phyloP scores from a whole-genome alignment of 2,329 filamentous ascomycete genomes.

The Trichoderma gracile region DNA sequence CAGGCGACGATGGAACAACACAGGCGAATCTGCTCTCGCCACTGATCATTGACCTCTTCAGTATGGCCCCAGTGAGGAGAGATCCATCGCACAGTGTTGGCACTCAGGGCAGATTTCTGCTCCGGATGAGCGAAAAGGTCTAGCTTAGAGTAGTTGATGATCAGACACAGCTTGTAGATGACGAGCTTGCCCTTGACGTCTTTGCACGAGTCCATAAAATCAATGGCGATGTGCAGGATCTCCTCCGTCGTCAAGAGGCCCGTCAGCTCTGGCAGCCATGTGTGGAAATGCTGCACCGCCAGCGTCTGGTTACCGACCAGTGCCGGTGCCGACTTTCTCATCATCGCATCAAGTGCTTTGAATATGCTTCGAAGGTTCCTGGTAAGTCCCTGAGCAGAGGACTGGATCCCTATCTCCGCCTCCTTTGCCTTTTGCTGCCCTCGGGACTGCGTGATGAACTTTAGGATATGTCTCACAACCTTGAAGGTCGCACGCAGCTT shows the following conservation, averaged over 20 bases:
- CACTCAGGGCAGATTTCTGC: constrained; percentile 70
- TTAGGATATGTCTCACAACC: constrained; percentile 87
- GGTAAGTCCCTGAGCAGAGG: constrained; percentile 70
- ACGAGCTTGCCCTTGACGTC: constrained; percentile 87
- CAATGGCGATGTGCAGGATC: constrained; percentile 85
- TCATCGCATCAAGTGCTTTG: constrained; percentile 83
- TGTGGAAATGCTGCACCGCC: constrained; percentile 93
- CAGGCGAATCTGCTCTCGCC: constrained; percentile 87
- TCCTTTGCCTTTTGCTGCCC: constrained; percentile 88
- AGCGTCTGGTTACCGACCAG: constrained; percentile 93
- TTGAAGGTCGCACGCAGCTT: constrained; percentile 91
- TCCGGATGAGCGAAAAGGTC: constrained; percentile 79
- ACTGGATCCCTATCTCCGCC: constrained; percentile 80
- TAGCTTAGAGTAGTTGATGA: constrained; percentile 85
- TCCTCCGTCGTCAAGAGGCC: constrained; percentile 77
- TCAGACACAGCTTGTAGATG: constrained; percentile 86
- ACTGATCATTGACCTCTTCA: constrained; percentile 74
- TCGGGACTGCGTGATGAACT: constrained; percentile 89
- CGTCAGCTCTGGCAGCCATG: constrained; percentile 90
- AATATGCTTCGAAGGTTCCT: constrained; percentile 85
- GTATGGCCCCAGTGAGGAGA: constrained; percentile 87
- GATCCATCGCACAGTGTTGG: constrained; percentile 87
- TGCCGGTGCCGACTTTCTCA: constrained; percentile 82
- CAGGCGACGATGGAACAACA: constrained; percentile 91
- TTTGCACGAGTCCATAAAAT: constrained; percentile 89